Base-by-base conservation (phyloP, 805 yeast species). In the Wickerhamomyces bisporus region DNA sequence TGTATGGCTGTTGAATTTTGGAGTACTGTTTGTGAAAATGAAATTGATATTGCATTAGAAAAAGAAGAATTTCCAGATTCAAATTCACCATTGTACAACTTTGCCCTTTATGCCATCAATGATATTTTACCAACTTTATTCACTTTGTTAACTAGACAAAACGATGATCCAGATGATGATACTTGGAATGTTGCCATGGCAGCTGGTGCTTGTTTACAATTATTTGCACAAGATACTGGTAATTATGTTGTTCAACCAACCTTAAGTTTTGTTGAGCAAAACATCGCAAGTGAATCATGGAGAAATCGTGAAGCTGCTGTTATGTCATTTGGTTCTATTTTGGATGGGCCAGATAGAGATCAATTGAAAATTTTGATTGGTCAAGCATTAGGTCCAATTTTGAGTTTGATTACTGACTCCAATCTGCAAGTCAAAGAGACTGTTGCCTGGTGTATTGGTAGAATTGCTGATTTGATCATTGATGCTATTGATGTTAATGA, bases 1-100 rank as follows among this genome's bases (percentile, higher is more conserved):
- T 87, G 97, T 58, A 89, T 91, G 97, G 97, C 98, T 23, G 93
- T 93, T 41, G 98, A 93, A 66, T 91, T 93, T 61, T 93, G 98
- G 98, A 80, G 91, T 42, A 87, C 98, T n/a, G 93, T 93, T n/a
- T 89, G 98, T 68, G 98, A 93, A 66, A 96, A 84, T 57, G 98
- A 93, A 63, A 71, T 85, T 45, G 96, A 86, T 46, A 79, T 86
- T 42, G 77, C 83, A 14, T 62, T 76, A 42, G 86, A 80, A 56
- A 68, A 75, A 47, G 80, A 79, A 34, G 88, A 82, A 49, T 70
- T 59, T 50, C 77, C 76, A 32, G 71, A 70, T 38, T 70, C 72
- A 34, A 64, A 65, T 14, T 63, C 77, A 32, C 66, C 70, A 30
- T 71, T 79, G 43, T 89, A 68, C 65, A 82, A 86, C 55, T 93